Base-by-base conservation (phyloP, 1,139 yeast species). In the Diutina ranongensis region DNA sequence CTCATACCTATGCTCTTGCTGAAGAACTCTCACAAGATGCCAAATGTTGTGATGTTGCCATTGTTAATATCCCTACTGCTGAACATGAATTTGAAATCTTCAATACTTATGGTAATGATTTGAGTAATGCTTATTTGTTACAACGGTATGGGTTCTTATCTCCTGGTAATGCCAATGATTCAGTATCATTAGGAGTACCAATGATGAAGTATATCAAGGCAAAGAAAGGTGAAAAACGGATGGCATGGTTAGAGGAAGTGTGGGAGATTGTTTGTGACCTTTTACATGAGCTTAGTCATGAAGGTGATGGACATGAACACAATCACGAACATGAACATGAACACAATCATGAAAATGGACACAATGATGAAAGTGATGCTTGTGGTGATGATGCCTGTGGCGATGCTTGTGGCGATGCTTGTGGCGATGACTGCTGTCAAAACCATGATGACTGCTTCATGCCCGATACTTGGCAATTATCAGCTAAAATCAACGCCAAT, bases 91-190 rank as follows among this genome's bases (percentile, higher is more conserved):
- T 53, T 47, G 95, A 87, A 55, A 60, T 87, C 12, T 83, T 78
- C 67, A 85, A 84, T 59, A 78, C 92, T 0, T 86, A 85, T 55
- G 95, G 95, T 0, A 80, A 80, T 41, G 67, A 65, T 38, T 65
- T 80, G 40, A 66, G 83, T 15, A 85, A 84, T 53, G 71, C 84
- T 0, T 72, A 76, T 44, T 64, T 87, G 36, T 61, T 87, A 15
- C 79, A 87, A 22, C 71, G 85, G 48, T 87, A 86, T 55, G 95
- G 95, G 0, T 86, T 87, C 57, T 74, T 82, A 5, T 67, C 48
- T 20, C 74, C 35, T 61, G 65, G 49, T 65, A 70, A 40, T 54
- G 57, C 36, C 20, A 72, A 74, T 55, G 89, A 84, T 52, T 58
- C 71, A 2, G 72, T 84, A 19, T 68, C 76, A 47, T 56, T 84